phyloP scores from a whole-genome alignment of 1,139 yeast species.

The Saccharomyces hybrid region DNA sequence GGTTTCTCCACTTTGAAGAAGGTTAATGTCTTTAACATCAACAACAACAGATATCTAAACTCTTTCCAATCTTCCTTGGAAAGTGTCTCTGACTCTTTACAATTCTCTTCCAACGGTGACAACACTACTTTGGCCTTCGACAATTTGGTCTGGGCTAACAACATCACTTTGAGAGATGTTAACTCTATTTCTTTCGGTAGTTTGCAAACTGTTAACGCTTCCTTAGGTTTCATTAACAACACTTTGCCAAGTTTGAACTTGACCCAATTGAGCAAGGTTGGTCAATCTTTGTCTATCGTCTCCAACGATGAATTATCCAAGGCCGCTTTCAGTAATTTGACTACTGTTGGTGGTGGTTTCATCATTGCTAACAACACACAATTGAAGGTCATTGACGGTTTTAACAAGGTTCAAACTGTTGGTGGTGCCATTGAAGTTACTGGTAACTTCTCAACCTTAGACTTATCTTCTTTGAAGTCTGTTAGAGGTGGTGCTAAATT shows the following conservation, averaged over 20 bases:
- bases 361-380: conserved; percentile 75
- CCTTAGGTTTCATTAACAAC: conserved; percentile 68
- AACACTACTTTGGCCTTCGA: conserved; percentile 61
- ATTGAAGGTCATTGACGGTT: conserved; percentile 59
- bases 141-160: conserved; percentile 73
- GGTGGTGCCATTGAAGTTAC: conserved; percentile 80
- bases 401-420: conserved; percentile 62
- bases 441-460: conserved; percentile 77
- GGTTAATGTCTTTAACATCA: conserved; percentile 71
- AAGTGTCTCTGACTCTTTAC: conserved; percentile 65
- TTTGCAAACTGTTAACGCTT: conserved; percentile 67
- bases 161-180: conserved; percentile 75
- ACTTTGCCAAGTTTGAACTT: conserved; percentile 51
- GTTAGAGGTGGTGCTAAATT: conserved; percentile 91
- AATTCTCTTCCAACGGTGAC: conserved; percentile 80
- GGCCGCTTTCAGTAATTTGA: conserved; percentile 62
- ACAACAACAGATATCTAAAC: conserved; percentile 74
- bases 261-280: conserved; percentile 52
- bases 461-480: conserved; percentile 60
- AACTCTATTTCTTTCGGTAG: conserved; percentile 61
- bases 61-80: conserved; percentile 66
- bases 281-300: conserved; percentile 71
- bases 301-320: conserved; percentile 66
- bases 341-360: conserved; percentile 80
- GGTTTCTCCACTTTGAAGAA: conserved; percentile 69